These are phyloP conservation scores for Tremellales sp. DNA, from an alignment of 1,284 basidiomycete species.

Conservation along the genomic window DNA sequence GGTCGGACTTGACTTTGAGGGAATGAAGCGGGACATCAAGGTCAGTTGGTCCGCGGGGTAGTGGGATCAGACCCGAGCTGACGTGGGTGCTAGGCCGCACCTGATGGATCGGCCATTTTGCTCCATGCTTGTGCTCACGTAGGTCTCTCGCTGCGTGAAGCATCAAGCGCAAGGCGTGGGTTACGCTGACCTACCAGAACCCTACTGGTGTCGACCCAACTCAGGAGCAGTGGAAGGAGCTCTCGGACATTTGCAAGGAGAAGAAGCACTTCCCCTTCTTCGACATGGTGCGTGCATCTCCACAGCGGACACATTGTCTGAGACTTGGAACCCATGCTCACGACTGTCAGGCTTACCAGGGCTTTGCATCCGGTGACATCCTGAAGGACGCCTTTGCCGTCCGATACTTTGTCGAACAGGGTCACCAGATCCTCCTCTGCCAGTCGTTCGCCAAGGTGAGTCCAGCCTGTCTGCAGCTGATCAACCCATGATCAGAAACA, in stretches of 20 bases:
- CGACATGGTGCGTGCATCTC: constrained; percentile 58
- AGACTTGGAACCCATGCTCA: constrained; percentile 1
- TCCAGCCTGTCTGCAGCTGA: background rate
- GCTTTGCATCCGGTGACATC: constrained; percentile 86
- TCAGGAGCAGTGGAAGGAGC: constrained; percentile 84
- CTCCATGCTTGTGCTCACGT: constrained; percentile 55
- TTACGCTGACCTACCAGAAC: constrained; percentile 76
- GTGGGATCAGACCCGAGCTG: constrained; percentile 56
- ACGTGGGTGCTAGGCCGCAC: constrained; percentile 41
- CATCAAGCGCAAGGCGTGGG: background rate
- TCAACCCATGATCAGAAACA: background rate
- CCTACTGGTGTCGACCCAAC: constrained; percentile 97
- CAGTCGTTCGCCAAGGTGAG: constrained; percentile 90
- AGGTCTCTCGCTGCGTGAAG: no score
- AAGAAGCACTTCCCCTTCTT: constrained; percentile 59
- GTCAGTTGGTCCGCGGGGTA: constrained; percentile 67
- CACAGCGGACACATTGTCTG: no score
- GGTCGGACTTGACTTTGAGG: constrained; percentile 88
- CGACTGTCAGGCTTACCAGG: constrained; percentile 91
- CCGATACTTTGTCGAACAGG: constrained; percentile 85
- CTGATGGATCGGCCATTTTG: constrained; percentile 52
- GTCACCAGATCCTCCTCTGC: constrained; percentile 77
- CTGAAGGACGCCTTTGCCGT: constrained; percentile 89
- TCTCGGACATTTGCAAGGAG: constrained; percentile 75
- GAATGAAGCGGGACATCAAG: constrained; percentile 80